Evolutionary conservation across 441 rosid species (phyloP).

Genomic region (Populus tomentosa): DNA sequence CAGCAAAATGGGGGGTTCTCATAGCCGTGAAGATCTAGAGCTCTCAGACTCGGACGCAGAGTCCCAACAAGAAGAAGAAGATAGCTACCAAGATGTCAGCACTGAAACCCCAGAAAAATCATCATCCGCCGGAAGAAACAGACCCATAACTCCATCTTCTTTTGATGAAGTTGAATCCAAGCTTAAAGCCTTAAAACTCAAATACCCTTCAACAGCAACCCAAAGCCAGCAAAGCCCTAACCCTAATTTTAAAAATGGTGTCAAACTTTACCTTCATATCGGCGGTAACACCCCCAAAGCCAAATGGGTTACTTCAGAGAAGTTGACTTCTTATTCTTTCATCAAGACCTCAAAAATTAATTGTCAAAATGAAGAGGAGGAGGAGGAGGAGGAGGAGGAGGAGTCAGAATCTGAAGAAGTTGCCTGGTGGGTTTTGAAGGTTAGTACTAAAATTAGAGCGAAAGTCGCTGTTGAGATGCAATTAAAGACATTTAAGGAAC

Average conservation of each 20-base stretch:
- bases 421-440: conserved; percentile 74
- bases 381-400: conserved; percentile 41
- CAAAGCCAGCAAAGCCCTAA: conserved; percentile 11
- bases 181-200: conserved; percentile 71
- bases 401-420: conserved; percentile 37
- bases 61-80: conserved; percentile 36
- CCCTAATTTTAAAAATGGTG: conserved; percentile 45
- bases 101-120: conserved; percentile 48
- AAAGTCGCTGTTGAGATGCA: conserved; percentile 69
- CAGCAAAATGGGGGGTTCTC: conserved; percentile 60
- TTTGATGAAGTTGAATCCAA: conserved; percentile 75
- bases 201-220: conserved; percentile 47
- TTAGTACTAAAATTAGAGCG: conserved; percentile 56
- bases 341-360: conserved; percentile 39
- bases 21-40: conserved; percentile 79
- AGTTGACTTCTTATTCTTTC: conserved; percentile 54
- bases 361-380: conserved; percentile 34
- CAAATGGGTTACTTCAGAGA: conserved; percentile 85
- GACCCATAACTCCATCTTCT: conserved; percentile 54
- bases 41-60: conserved; percentile 69
- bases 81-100: conserved; percentile 47
- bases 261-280: conserved; percentile 72
- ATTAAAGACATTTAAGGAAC: conserved; percentile 62
- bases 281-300: conserved; percentile 90
- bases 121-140: conserved; percentile 29